A percentile compares a stretch with the other conserved stretches of the same genome.
These are phyloP conservation scores for Cryptococcus maquisensis DNA, from an alignment of 1,284 basidiomycete genomes.

Conservation along the genomic window DNA sequence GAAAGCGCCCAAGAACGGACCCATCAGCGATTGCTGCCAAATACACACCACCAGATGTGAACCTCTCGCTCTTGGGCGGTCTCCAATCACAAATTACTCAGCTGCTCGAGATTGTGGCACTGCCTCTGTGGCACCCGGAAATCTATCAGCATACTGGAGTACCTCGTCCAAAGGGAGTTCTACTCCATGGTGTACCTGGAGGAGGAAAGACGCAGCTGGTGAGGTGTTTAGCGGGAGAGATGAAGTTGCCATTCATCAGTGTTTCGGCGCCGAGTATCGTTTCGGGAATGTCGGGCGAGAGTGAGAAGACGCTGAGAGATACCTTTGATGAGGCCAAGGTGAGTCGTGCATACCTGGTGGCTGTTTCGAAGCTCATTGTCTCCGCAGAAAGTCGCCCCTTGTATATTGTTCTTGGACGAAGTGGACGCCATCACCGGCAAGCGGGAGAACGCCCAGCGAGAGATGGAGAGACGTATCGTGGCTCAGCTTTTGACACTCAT, in stretches of 20 bases:
- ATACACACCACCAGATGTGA: slow-evolving; percentile 44
- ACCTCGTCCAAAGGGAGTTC: slow-evolving; percentile 85
- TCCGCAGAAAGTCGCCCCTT: slow-evolving; percentile 75
- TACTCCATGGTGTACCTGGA: slow-evolving; percentile 92
- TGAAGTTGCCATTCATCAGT: slow-evolving; percentile 85
- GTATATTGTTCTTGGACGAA: slow-evolving; percentile 90
- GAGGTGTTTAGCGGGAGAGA: slow-evolving; percentile 88
- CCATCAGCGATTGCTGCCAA: slow-evolving; percentile 27
- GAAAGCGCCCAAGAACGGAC: slow-evolving; percentile 22
- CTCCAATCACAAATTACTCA: slow-evolving; percentile 82
- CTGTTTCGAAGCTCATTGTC: background rate
- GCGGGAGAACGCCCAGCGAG: slow-evolving; percentile 90
- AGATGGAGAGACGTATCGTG: slow-evolving; percentile 97
- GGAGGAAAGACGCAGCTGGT: slow-evolving; percentile 93
- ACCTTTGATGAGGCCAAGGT: slow-evolving; percentile 95
- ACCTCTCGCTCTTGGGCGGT: slow-evolving; percentile 82
- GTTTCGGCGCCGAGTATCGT: slow-evolving; percentile 93
- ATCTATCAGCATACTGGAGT: slow-evolving; percentile 91
- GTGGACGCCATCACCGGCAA: slow-evolving; percentile 98
- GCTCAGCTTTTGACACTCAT: slow-evolving; percentile 96
- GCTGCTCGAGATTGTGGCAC: slow-evolving; percentile 88
- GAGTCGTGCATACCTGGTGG: slow-evolving; percentile 17
- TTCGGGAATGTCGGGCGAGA: slow-evolving; percentile 96
- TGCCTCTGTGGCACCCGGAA: slow-evolving; percentile 93
- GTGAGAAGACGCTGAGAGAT: slow-evolving; percentile 90